Percentiles rank a stretch among this genome's conserved stretches.
phyloP scores from a whole-genome alignment of 192 early-diverging fungal species.

The Coemansia guatemalensis region DNA sequence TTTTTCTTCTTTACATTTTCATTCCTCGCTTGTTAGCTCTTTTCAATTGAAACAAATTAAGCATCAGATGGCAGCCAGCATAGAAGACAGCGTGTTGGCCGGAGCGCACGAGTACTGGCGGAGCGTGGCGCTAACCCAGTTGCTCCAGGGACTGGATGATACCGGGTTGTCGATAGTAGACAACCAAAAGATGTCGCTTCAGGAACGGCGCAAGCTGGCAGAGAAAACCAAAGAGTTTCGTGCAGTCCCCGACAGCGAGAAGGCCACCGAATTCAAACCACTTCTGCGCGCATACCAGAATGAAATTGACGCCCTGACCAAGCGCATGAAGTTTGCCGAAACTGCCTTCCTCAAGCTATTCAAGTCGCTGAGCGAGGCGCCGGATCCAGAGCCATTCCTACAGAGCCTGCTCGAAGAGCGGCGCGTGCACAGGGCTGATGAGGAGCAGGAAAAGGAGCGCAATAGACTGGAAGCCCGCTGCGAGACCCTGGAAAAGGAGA shows the following conservation, averaged over 20 bases:
- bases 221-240: slow-evolving; percentile 91
- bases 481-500: slow-evolving; percentile 56
- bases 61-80: slow-evolving; percentile 6
- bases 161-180: slow-evolving; percentile 78
- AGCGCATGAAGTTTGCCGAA: slow-evolving; percentile 80
- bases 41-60: background rate
- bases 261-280: slow-evolving; percentile 72
- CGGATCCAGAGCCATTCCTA: slow-evolving; percentile 78
- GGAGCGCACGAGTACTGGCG: slow-evolving; percentile 52
- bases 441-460: slow-evolving; percentile 12
- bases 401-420: slow-evolving; percentile 47
- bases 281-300: slow-evolving; percentile 85
- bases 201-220: slow-evolving; percentile 77
- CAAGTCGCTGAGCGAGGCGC: slow-evolving; percentile 75
- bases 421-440: background rate
- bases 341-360: slow-evolving; percentile 80
- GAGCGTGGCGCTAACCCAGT: slow-evolving; percentile 59
- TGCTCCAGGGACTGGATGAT: slow-evolving; percentile 74
- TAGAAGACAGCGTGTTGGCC: slow-evolving; percentile 30
- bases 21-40: slow-evolving; percentile 5
- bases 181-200: slow-evolving; percentile 77
- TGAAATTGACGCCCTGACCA: slow-evolving; percentile 89
- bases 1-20: slow-evolving; percentile 5
- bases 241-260: slow-evolving; percentile 73
- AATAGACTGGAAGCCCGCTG: slow-evolving; percentile 43